Evolutionary conservation across 1,284 basidiomycete genomes (phyloP).

Genomic region (Stygiomarasmius scandens): DNA sequence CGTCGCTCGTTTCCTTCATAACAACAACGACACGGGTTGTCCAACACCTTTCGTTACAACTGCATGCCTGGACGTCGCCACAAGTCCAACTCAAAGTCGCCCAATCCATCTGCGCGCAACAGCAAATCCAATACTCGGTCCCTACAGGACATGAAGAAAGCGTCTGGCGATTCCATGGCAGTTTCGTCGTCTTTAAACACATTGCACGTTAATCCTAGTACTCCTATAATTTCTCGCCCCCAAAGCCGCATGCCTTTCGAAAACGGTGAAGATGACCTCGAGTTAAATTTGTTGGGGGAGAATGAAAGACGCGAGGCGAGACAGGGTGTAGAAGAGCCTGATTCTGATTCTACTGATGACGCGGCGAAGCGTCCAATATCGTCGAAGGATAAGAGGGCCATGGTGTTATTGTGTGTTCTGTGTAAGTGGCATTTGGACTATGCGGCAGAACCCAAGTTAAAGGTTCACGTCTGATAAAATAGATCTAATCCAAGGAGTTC

Average conservation of each 20-base stretch:
- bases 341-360: conserved; percentile 17
- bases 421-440: conserved; percentile 61
- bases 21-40: neutral
- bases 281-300: conserved; percentile 64
- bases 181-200: conserved; percentile 59
- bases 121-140: conserved; percentile 38
- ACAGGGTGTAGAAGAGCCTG: conserved; percentile 40
- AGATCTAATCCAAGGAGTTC: conserved; percentile 95
- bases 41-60: neutral
- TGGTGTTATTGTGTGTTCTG: conserved; percentile 85
- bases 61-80: conserved; percentile 34
- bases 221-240: conserved; percentile 49
- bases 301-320: conserved; percentile 55
- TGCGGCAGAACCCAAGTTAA: neutral
- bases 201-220: conserved; percentile 67
- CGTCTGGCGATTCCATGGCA: conserved; percentile 27
- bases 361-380: conserved; percentile 57
- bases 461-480: conserved; percentile 7
- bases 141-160: conserved; percentile 27
- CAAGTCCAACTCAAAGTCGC: conserved; percentile 30
- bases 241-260: conserved; percentile 29
- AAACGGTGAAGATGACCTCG: conserved; percentile 56
- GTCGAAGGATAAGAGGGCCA: conserved; percentile 80
- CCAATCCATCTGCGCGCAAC: conserved; percentile 26
- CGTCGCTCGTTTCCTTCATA: neutral